phyloP scores from a whole-genome alignment of 2,329 filamentous ascomycete genomes.

The Polytolypa hystricis region DNA sequence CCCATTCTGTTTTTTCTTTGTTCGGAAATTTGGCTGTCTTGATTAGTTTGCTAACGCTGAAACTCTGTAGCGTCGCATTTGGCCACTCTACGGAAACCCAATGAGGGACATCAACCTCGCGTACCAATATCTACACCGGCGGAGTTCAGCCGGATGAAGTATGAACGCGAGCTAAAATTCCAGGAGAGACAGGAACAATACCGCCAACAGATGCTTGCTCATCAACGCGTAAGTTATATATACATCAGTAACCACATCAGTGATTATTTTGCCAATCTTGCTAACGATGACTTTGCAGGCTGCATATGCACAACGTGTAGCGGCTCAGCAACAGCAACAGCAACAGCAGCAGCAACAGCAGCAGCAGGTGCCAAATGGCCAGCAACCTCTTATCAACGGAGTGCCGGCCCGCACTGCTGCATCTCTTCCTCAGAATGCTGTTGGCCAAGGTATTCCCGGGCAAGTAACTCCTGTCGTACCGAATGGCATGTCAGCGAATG shows the following conservation, averaged over 20 bases:
- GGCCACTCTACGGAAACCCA: slow-evolving; percentile 70
- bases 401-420: slow-evolving; percentile 36
- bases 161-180: slow-evolving; percentile 67
- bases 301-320: slow-evolving; percentile 33
- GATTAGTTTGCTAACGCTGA: slow-evolving; percentile 11
- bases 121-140: slow-evolving; percentile 61
- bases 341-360: slow-evolving; percentile 4
- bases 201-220: slow-evolving; percentile 51
- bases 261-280: slow-evolving; percentile 1
- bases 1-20: slow-evolving; percentile 1
- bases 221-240: slow-evolving; percentile 36
- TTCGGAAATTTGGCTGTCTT: not conserved
- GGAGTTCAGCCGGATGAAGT: slow-evolving; percentile 81
- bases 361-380: slow-evolving; percentile 24
- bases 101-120: slow-evolving; percentile 54
- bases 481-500: slow-evolving; percentile 16
- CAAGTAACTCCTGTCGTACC: slow-evolving; percentile 7
- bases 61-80: slow-evolving; percentile 46
- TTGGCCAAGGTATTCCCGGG: slow-evolving; percentile 3
- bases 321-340: slow-evolving; percentile 13
- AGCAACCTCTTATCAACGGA: slow-evolving; percentile 31
- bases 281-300: slow-evolving; percentile 20
- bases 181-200: slow-evolving; percentile 47
- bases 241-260: slow-evolving; percentile 3
- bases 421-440: slow-evolving; percentile 27